Percentiles rank a stretch among this genome's conserved stretches.
phyloP scores from a whole-genome alignment of 208 protist species.

The Vickermania spadyakhi region DNA sequence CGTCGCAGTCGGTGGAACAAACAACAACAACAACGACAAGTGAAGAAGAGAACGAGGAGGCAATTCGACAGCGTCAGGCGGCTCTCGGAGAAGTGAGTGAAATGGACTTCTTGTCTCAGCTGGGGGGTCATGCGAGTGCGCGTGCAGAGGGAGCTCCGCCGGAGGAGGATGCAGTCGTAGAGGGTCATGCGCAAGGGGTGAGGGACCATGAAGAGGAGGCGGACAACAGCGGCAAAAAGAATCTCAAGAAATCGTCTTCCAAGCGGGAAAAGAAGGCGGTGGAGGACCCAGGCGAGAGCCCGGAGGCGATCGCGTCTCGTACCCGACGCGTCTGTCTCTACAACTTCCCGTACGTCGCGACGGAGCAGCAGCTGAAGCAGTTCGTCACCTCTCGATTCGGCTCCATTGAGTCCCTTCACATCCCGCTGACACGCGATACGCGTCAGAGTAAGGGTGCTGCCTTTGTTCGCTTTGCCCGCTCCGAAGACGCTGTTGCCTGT shows the following conservation, averaged over 20 bases:
- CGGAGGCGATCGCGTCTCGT: slow-evolving; percentile 45
- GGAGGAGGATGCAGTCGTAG: slow-evolving; percentile 1
- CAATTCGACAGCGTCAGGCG: slow-evolving; percentile 45
- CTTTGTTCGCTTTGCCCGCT: slow-evolving; percentile 84
- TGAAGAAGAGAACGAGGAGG: slow-evolving; percentile 9
- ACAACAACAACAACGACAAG: neutral
- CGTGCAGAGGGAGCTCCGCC: neutral
- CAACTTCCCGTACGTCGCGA: slow-evolving; percentile 94
- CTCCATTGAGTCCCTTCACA: slow-evolving; percentile 87
- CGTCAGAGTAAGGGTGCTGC: slow-evolving; percentile 90
- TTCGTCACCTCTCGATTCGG: slow-evolving; percentile 83
- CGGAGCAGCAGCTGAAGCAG: slow-evolving; percentile 91
- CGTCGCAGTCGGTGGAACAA: slow-evolving; percentile 6
- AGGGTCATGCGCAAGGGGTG: neutral
- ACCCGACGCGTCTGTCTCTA: slow-evolving; percentile 90
- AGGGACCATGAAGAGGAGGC: neutral
- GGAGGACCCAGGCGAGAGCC: slow-evolving; percentile 6
- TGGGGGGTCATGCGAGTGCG: slow-evolving; percentile 12
- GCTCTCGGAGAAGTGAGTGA: slow-evolving; percentile 61
- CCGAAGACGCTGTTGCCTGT: slow-evolving; percentile 81
- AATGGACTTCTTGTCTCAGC: slow-evolving; percentile 60
- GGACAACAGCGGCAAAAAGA: neutral
- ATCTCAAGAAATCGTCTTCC: too few relatives aligned
- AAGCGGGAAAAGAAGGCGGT: neutral
- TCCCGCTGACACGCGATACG: slow-evolving; percentile 91